Evolutionary conservation across 2,329 filamentous ascomycete genomes (phyloP).

Genomic region (Ustulina deusta): DNA sequence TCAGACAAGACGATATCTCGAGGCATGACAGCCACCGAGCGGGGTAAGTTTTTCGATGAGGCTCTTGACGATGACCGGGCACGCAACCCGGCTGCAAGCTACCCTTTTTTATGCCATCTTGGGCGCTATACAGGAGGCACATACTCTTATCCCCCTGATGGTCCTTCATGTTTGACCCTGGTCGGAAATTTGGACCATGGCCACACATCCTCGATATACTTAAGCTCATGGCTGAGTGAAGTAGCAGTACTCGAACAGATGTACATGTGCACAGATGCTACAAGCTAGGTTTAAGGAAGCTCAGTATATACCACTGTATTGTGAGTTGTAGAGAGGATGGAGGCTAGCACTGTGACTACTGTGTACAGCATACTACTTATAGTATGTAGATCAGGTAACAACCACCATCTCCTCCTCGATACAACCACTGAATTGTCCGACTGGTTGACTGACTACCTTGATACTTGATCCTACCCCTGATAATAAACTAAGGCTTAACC

Average conservation of each 20-base stretch:
- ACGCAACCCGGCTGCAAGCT: not conserved
- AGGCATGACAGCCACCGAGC: constrained; percentile 31
- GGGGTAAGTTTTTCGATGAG: constrained; percentile 34
- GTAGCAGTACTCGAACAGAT: constrained; percentile 21
- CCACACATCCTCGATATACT: constrained; percentile 8
- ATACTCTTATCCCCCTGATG: not conserved
- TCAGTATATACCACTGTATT: not conserved
- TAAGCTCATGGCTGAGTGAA: not conserved
- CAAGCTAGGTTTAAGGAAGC: too few relatives aligned
- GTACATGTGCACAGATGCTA: not conserved
- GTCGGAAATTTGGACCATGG: not conserved
- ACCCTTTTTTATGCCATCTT: not conserved
- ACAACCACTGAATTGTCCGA: not conserved
- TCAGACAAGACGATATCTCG: constrained; percentile 9
- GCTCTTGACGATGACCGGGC: constrained; percentile 26
- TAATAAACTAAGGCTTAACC: not conserved
- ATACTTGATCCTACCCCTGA: not conserved
- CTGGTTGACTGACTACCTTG: not conserved
- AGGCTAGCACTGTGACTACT: too few relatives aligned
- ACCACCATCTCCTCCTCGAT: not conserved
- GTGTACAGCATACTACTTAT: too few relatives aligned
- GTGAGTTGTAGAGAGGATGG: too few relatives aligned
- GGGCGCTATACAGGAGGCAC: not conserved
- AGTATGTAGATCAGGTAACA: too few relatives aligned
- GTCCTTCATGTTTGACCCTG: not conserved